These are phyloP conservation scores for Xylaria venustula DNA, from an alignment of 495 filamentous ascomycete species.

Conservation along the genomic window DNA sequence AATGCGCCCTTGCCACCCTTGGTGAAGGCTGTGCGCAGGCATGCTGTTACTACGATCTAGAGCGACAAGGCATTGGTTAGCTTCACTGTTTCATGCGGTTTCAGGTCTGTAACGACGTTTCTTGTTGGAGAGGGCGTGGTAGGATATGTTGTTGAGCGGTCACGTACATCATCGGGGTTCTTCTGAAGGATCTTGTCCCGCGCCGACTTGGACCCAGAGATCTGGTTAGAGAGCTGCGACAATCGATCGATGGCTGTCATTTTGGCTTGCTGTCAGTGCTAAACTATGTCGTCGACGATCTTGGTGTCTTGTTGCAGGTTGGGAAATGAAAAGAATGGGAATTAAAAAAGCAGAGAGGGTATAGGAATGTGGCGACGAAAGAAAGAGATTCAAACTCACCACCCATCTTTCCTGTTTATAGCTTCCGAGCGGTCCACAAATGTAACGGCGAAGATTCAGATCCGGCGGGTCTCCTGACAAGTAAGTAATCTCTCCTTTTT, in stretches of 20 bases:
- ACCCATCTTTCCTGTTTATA: conserved; percentile 25
- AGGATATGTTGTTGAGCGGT: background rate
- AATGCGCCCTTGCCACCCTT: conserved; percentile 91
- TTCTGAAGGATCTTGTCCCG: conserved; percentile 49
- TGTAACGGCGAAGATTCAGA: background rate
- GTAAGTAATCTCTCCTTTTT: background rate
- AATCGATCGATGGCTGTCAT: conserved; percentile 46
- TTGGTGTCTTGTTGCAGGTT: background rate
- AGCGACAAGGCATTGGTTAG: background rate
- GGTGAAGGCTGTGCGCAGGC: conserved; percentile 86
- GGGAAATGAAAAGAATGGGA: no score
- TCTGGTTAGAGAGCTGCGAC: conserved; percentile 45
- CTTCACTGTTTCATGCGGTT: background rate
- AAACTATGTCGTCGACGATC: background rate
- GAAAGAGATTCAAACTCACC: conserved; percentile 19
- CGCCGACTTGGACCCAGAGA: conserved; percentile 41
- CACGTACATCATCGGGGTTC: conserved; percentile 49
- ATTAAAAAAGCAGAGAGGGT: background rate
- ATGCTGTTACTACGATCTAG: conserved; percentile 86
- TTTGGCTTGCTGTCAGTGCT: conserved; percentile 12
- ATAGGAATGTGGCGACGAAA: background rate
- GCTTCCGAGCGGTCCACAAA: conserved; percentile 5
- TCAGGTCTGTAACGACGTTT: background rate
- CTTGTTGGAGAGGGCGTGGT: background rate
- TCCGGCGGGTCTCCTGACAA: conserved; percentile 7